Base-by-base conservation (phyloP, 495 filamentous ascomycete genomes). In the Penicillium roqueforti region DNA sequence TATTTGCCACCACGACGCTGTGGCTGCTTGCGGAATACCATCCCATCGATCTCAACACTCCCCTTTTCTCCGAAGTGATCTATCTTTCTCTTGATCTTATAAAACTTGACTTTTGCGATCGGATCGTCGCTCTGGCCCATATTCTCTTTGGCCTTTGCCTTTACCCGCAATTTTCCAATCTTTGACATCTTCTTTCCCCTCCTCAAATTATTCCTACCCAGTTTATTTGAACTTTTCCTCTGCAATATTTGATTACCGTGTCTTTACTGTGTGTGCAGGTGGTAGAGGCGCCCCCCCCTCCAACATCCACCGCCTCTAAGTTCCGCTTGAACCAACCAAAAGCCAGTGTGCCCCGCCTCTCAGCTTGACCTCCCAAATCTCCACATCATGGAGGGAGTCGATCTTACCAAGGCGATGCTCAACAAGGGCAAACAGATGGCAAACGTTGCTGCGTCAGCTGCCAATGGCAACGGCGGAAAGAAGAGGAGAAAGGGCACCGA, bases 401-500 rank as follows among this genome's bases (percentile, higher is more conserved):
- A 84, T 57, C 84, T 88, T 66, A 88, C 85, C 64, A 85, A 87
- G 66, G 83, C 84, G 38, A 84, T 86, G 55, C 80, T 89, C 68
- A 88, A 84, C 69, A 89, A 89, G 72, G 87, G 84, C 50, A 90
- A 89, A 73, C 83, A 88, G 71, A 86, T 87, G 68, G 83, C 83
- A 37, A 76, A 62, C 62, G 78, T 79, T 52, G 74, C 80, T 57
- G 73, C 81, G 51, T 76, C 80, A 57, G 73, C 78, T 67, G 77
- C 82, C 62, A 85, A 85, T 76, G 82, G 80, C 71, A 88, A 84
- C 62, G 76, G 69, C 51, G 72, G 72, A 55, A 92, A 92, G 79
- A 92, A 91, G 78, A 84, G 88, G 76, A 89, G 87, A 81, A 91
- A 91, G 76, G 87, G 82, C 45, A 82, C 88, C 56, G 88, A 89